Conservation (phyloP, 371 early-diverging fungal genomes). For the Parasitella parasitica region DNA sequence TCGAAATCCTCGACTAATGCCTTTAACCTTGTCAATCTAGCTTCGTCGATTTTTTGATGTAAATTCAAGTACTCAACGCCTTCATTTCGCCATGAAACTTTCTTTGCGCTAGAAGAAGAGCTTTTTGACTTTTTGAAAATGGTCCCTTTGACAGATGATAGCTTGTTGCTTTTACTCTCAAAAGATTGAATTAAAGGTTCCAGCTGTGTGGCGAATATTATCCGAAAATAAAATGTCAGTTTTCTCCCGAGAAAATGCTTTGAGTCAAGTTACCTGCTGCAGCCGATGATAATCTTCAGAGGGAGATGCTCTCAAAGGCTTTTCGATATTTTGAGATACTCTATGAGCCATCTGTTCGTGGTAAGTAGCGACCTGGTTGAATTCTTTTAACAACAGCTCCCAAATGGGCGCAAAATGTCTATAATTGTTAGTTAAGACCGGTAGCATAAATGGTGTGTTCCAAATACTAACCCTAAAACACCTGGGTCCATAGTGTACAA, state of each 20-base stretch:
- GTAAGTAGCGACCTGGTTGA: constrained; percentile 7
- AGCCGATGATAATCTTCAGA: constrained; percentile 4
- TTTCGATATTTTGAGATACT: constrained; percentile 16
- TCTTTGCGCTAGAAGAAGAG: background rate
- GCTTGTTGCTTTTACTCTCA: constrained; percentile 1
- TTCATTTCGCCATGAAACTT: constrained; percentile 4
- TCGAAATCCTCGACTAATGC: constrained; percentile 44
- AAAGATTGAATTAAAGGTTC: constrained; percentile 7
- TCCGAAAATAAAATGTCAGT: background rate
- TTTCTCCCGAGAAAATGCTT: background rate
- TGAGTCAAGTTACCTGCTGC: constrained; percentile 1
- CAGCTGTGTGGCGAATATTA: constrained; percentile 2
- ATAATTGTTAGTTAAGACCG: background rate
- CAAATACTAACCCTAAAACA: constrained; percentile 14
- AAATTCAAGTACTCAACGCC: constrained; percentile 13
- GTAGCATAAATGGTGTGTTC: background rate
- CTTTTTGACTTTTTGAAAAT: constrained; percentile 23
- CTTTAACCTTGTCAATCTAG: constrained; percentile 43
- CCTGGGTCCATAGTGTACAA: constrained; percentile 11
- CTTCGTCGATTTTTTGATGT: constrained; percentile 51
- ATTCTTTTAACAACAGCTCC: constrained; percentile 20
- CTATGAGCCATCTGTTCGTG: constrained; percentile 18
- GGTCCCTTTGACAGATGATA: background rate
- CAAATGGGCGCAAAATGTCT: constrained; percentile 24
- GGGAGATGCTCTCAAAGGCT: constrained; percentile 10